Base-by-base conservation (phyloP, 208 protist species). In the Crithidia brevicula region DNA sequence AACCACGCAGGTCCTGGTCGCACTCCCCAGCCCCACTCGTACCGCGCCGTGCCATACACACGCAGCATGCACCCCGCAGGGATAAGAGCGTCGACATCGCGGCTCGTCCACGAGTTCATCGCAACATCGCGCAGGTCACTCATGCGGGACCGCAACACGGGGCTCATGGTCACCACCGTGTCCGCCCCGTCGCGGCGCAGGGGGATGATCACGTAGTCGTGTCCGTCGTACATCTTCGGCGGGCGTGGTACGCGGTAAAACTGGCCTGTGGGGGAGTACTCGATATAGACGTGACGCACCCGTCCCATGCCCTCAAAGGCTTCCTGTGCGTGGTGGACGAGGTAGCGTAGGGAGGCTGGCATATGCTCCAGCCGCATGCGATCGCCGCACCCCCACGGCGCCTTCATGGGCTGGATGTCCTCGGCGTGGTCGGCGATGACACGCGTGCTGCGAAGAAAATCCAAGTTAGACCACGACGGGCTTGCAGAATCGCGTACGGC, bases 141-240 rank as follows among this genome's bases (percentile, higher is more conserved):
- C 15, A 83, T 56, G 13, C 75, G 79, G 2, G 88, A 94, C 15
- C 91, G 88, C 50, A 93, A 61, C 2, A 85, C 63, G 3, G 91
- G 91, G 10, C 79, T 79, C 65, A 93, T 86, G 53, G 91, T 94
- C 13, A 93, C 58, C 5, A 96, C 88, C 4, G 79, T 89, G 36
- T 76, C 67, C 16, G 46, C 28, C 11, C 69, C 27, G 65, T 94
- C 88, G 11, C 86, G 71, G 10, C 85, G 74, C 30, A 96, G 72
- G 3, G 91, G 91, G 65, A 96, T 83, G 38, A 96, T 47, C n/a
- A 96, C 88, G 63, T 93, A 93, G 71, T 96, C 91, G 64, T 94
- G 91, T 7, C 91, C 91, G 67, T 96, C 91, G 67, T 87, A 96
- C 18, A 43, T 49, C 49, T 91, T 92, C 2, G 91, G 83, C 6